phyloP scores from a whole-genome alignment of 495 filamentous ascomycete genomes.

The Penicillium mononematosum region DNA sequence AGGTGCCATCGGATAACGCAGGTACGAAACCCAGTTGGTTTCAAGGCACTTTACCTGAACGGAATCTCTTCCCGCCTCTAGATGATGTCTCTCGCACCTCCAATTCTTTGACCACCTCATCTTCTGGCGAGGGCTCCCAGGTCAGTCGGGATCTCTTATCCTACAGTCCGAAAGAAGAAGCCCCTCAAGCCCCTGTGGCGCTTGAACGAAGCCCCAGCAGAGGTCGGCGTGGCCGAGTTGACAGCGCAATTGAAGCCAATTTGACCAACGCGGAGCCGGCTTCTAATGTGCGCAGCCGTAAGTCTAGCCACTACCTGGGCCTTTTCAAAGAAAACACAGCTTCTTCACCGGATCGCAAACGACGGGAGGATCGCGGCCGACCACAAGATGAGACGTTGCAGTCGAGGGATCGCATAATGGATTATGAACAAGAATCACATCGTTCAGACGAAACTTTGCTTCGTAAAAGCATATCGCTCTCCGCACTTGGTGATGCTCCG shows the following conservation, averaged over 20 bases:
- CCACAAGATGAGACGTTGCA: conserved; percentile 33
- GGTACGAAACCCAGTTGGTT: conserved; percentile 24
- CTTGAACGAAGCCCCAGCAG: conserved; percentile 44
- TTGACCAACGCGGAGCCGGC: conserved; percentile 68
- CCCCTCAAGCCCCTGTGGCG: conserved; percentile 14
- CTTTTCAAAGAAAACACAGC: conserved; percentile 88
- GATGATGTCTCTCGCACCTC: conserved; percentile 29
- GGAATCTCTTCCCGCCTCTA: conserved; percentile 34
- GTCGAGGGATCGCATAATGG: conserved; percentile 16
- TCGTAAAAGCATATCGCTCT: conserved; percentile 37
- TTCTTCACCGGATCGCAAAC: conserved; percentile 46
- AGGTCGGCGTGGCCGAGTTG: conserved; percentile 55
- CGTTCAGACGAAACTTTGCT: conserved; percentile 19
- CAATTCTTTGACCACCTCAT: conserved; percentile 20
- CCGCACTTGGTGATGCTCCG: conserved; percentile 32
- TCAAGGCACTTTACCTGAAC: conserved; percentile 26
- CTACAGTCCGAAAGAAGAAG: conserved; percentile 21
- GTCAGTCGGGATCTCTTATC: conserved; percentile 22
- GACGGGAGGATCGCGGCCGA: conserved; percentile 37
- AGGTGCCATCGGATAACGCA: conserved; percentile 23
- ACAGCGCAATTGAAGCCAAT: conserved; percentile 81
- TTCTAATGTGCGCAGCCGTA: conserved; percentile 81
- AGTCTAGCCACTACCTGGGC: conserved; percentile 87
- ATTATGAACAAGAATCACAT: conserved; percentile 11
- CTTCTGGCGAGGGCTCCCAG: conserved; percentile 20